Percentiles rank a stretch among this genome's conserved stretches.
Evolutionary conservation across 1,284 basidiomycete genomes (phyloP).

Genomic region (Cutaneotrichosporon spelunceum): DNA sequence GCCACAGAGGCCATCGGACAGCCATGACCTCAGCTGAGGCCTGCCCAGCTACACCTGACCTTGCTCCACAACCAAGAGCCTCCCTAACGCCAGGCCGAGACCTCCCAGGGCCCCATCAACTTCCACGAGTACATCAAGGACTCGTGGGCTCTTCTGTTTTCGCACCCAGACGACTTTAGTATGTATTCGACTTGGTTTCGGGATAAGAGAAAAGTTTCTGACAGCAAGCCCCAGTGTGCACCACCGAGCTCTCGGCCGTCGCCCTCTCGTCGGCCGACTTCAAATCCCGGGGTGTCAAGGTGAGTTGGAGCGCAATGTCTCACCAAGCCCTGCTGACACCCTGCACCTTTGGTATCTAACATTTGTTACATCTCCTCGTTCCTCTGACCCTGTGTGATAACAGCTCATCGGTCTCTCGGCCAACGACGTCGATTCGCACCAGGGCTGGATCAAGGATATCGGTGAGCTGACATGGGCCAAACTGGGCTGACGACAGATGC

Average conservation of each 20-base stretch:
- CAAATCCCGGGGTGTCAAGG: slow-evolving; percentile 79
- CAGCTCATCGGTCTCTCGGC: slow-evolving; percentile 79
- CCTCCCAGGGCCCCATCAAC: slow-evolving; percentile 59
- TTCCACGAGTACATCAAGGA: slow-evolving; percentile 90
- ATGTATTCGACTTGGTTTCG: no score
- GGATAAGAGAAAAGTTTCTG: slow-evolving; percentile 54
- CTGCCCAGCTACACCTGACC: neutral
- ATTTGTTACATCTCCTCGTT: neutral
- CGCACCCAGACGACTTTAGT: slow-evolving; percentile 71
- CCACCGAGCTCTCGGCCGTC: slow-evolving; percentile 95
- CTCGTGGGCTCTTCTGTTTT: slow-evolving; percentile 89
- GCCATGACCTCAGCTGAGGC: neutral
- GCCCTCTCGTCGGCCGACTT: slow-evolving; percentile 84
- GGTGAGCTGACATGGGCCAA: neutral
- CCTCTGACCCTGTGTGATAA: slow-evolving; percentile 2
- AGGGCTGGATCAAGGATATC: slow-evolving; percentile 89
- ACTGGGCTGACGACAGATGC: slow-evolving; percentile 56
- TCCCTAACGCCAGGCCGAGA: slow-evolving; percentile 73
- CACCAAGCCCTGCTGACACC: neutral
- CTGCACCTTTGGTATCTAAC: neutral
- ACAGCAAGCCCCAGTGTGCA: slow-evolving; percentile 67
- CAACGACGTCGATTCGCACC: slow-evolving; percentile 81
- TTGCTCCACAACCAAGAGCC: neutral
- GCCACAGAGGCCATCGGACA: no score
- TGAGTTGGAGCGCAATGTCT: slow-evolving; percentile 15